Evolutionary conservation across 176 grass and related monocot genomes (phyloP), one percentile per base, ranked within the genome.

Genomic region (Phyllostachys edulis): DNA sequence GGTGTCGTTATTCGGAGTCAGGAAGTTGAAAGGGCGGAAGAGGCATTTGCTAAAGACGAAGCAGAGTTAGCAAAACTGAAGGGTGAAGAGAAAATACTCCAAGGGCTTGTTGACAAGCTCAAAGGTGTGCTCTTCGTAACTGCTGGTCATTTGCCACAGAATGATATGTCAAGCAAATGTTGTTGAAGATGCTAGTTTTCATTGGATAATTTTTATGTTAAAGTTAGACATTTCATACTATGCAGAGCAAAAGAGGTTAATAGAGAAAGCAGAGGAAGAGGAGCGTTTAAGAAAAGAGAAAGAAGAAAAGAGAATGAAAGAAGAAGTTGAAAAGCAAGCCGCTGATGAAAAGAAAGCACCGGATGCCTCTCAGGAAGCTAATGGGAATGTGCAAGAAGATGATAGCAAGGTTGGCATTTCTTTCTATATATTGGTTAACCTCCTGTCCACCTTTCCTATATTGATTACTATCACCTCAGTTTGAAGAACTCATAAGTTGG

Each of bases 191-290:
- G 14, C 26, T 83, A 60, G 14, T 27, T 59, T 76, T 49, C 36
- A 64, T 44, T 24, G 37, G 4, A 15, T 78, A 72, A 3, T 55
- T 57, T 81, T 45, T 40, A 49, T 78, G 55, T 73, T 85, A 60
- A 67, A 40, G 14, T 40, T 74, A 75, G 16, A 10, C 20, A 67
- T 34, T 80, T 11, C 27, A 37, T 89, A 8, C 54, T 81, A 21
- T 81, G 24, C 83, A 99, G 93, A 99, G 40, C 93, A 99, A 87
- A 99, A 99, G 86, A 92, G 69, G 74, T 84, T 89, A 49, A 96
- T 99, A 89, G 93, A 99, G 65, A 92, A 99, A 51, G 96, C 88
- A 71, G 91, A 99, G 82, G 87, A 95, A 63, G 93, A 91, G 90
- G 96, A 94, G 29, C 90, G 79, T 1, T 63, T 93, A 88, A 92